Conservation (phyloP, 305 asterid species). For the Fraxinus latifolia region DNA sequence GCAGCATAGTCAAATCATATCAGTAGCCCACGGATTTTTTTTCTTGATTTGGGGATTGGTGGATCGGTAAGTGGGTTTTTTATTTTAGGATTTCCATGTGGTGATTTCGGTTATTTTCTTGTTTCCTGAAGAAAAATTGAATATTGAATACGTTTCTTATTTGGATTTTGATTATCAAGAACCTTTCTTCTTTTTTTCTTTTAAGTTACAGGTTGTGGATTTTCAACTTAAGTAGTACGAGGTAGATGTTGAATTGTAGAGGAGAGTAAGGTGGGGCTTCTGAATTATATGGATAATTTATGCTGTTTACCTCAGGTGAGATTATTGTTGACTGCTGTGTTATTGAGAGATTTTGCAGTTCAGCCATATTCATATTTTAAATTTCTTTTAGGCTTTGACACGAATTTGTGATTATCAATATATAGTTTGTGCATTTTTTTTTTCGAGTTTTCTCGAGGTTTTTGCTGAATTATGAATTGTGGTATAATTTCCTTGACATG, state of each 20-base stretch:
- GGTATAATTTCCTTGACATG: not conserved
- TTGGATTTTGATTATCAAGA: slow-evolving; percentile 24
- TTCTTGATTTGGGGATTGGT: slow-evolving; percentile 33
- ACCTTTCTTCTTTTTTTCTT: not conserved
- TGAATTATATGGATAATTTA: slow-evolving; percentile 54
- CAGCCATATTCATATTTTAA: not conserved
- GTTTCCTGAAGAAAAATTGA: slow-evolving; percentile 27
- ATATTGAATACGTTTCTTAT: slow-evolving; percentile 28
- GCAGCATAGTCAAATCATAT: slow-evolving; percentile 27
- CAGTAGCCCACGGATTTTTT: slow-evolving; percentile 6
- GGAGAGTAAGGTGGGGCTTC: slow-evolving; percentile 33
- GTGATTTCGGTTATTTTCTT: slow-evolving; percentile 27
- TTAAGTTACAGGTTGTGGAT: slow-evolving; percentile 42
- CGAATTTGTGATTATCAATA: not conserved
- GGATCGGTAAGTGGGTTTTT: slow-evolving; percentile 54
- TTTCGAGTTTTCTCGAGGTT: not conserved
- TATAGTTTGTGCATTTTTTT: not conserved
- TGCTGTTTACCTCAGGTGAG: slow-evolving; percentile 74
- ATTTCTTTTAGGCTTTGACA: not conserved
- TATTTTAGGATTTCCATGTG: slow-evolving; percentile 23
- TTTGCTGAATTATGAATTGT: slow-evolving; percentile 13
- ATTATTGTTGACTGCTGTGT: slow-evolving; percentile 3
- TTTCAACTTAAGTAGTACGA: slow-evolving; percentile 25
- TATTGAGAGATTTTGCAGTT: not conserved
- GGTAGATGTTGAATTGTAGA: slow-evolving; percentile 55